A percentile compares a stretch with the other conserved stretches of the same genome.
phyloP scores from a whole-genome alignment of 2,329 filamentous ascomycete species.

The Verticillium nubilum region DNA sequence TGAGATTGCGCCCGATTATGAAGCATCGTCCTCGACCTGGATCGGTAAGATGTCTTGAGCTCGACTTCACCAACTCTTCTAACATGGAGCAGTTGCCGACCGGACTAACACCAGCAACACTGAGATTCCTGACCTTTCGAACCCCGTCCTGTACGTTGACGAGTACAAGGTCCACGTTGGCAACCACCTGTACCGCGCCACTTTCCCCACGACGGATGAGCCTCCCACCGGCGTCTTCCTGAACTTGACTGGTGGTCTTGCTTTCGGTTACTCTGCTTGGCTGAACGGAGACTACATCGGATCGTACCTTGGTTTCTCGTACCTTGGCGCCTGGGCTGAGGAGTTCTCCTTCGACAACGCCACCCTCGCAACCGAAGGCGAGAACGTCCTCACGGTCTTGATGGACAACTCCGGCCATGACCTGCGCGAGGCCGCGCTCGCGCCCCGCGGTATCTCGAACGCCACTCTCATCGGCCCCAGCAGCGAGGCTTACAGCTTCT shows the following conservation, averaged over 20 bases:
- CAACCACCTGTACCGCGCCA: slow-evolving; percentile 48
- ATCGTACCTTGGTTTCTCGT: slow-evolving; percentile 46
- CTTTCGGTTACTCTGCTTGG: slow-evolving; percentile 53
- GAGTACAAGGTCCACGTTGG: slow-evolving; percentile 52
- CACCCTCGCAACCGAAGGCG: slow-evolving; percentile 29
- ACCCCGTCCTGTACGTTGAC: slow-evolving; percentile 51
- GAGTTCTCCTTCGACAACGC: slow-evolving; percentile 46
- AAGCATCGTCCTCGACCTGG: slow-evolving; percentile 37
- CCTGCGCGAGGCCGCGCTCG: slow-evolving; percentile 38
- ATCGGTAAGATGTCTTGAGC: slow-evolving; percentile 19
- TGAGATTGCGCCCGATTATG: slow-evolving; percentile 36
- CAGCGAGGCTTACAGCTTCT: slow-evolving; percentile 30
- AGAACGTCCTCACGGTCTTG: slow-evolving; percentile 48
- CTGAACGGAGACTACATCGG: slow-evolving; percentile 52
- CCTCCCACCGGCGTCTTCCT: slow-evolving; percentile 39
- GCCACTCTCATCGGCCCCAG: slow-evolving; percentile 39
- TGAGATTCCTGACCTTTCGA: slow-evolving; percentile 38
- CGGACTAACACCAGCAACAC: slow-evolving; percentile 43
- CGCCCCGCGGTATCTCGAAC: slow-evolving; percentile 46
- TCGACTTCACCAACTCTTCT: not conserved
- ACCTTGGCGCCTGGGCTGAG: slow-evolving; percentile 25
- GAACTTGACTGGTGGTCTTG: slow-evolving; percentile 46
- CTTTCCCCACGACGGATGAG: slow-evolving; percentile 34
- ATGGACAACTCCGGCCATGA: slow-evolving; percentile 59
- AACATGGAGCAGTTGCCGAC: slow-evolving; percentile 30